These are phyloP conservation scores for Xerocomus potaroensis DNA, from an alignment of 768 basidiomycete species.

Conservation along the genomic window DNA sequence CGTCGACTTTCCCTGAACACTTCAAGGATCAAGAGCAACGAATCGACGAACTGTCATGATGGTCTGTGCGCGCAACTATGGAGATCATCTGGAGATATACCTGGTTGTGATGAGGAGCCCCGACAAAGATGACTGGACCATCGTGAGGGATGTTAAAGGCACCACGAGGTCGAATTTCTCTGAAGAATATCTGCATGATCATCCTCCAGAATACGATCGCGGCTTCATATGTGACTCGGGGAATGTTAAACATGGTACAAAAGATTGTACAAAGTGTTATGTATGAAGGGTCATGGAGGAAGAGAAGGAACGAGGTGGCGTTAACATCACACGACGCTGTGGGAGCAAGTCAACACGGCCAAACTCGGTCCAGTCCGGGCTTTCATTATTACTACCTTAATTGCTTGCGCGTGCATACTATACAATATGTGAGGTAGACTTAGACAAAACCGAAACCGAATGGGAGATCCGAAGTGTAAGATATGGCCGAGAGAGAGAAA, in stretches of 20 bases:
- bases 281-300: constrained; percentile 10
- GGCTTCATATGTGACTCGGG: constrained; percentile 53
- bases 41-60: constrained; percentile 78
- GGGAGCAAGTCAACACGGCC: constrained; percentile 22
- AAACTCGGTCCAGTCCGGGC: constrained; percentile 13
- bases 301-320: background rate
- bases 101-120: constrained; percentile 90
- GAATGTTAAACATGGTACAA: constrained; percentile 16
- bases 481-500: constrained; percentile 13
- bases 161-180: constrained; percentile 90
- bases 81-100: constrained; percentile 35
- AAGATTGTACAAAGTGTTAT: constrained; percentile 7
- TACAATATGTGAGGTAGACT: constrained; percentile 29
- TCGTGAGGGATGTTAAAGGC: constrained; percentile 91
- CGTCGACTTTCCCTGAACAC: constrained; percentile 81
- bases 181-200: constrained; percentile 91
- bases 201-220: constrained; percentile 81
- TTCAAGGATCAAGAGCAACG: constrained; percentile 77
- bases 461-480: constrained; percentile 14
- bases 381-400: constrained; percentile 22
- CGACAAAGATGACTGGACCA: constrained; percentile 91
- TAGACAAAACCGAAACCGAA: constrained; percentile 3
- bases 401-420: constrained; percentile 22
- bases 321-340: background rate
- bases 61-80: constrained; percentile 12